Base-by-base conservation (phyloP, 2,329 filamentous ascomycete species). In the Claviceps lovelessii region DNA sequence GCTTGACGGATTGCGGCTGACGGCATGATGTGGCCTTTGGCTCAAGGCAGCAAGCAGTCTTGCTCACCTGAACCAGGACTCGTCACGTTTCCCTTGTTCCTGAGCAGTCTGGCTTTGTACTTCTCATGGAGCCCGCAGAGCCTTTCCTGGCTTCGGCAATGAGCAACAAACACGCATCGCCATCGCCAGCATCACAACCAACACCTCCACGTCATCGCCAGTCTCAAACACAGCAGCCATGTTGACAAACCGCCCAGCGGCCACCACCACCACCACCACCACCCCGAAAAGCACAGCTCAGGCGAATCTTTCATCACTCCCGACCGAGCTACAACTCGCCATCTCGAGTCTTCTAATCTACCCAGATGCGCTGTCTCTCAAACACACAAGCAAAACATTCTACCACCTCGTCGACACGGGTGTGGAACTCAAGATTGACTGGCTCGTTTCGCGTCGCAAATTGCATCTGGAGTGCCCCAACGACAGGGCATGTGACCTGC, bases 311-410 rank as follows among this genome's bases (percentile, higher is more conserved):
- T 13, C 54, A 35, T 58, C 68, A 17, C 70, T 88, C 2, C 85
- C 85, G 2, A 72, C 80, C 0, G 85, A 88, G 61, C 72, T 88
- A n/a, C 84, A 86, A 60, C 65, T 84, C 1, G 73, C 80, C 51
- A 82, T 88, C 54, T 72, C 78, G 37, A 64, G 73, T 11, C 71
- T 79, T 54, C 78, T 88, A 56, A 76, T 76, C 37, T 88, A 88
- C 58, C 85, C 85, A 0, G 84, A 88, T 58, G 84, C 85, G 0
- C 74, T 88, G 1, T 84, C 83, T 0, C 70, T 88, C 17, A 87
- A 87, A 62, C 83, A 87, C 64, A 78, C 78, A 23, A 81, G 71
- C 62, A 75, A 76, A 56, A 74, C 85, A 62, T 83, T 88, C 65
- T 83, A 82, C 68, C 62, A 66, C 50, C 67, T 86, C 1, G 81